Evolutionary conservation across 169 alveolate species (phyloP), one percentile per base, ranked within the genome.

Genomic region (Cryptosporidium felis): DNA sequence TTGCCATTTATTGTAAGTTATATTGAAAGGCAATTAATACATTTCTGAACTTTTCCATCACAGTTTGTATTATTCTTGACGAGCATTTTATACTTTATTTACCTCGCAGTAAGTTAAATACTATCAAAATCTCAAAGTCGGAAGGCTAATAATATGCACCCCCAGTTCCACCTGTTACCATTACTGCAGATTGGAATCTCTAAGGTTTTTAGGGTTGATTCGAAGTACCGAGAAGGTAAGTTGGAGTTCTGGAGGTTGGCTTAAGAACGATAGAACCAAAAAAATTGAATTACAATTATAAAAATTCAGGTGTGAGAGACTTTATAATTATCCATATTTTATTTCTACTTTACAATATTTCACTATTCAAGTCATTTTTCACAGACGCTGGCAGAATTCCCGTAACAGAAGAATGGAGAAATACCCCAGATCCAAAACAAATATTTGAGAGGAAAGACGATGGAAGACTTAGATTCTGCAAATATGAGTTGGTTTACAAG

Each of bases 391-490:
- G 85, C 4, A 74, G 53, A 74, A 42, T 74, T 9, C 85, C 85
- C 9, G 85, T 74, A 34, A 74, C 85, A 1, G 85, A 74, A 32
- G 85, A 74, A 49, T 74, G 85, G 85, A 74, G 85, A 74, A 74
- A 74, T 74, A 53, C 74, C 18, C 85, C 85, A 18, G 85, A 74
- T 23, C 85, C 85, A 36, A 74, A 74, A 36, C 46, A 23, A 32
- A 53, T 74, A 53, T 30, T 34, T 32, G 85, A 74, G 28, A 23
- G 85, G 40, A 74, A 74, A 53, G 85, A 74, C 56, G 85, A 74
- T 53, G 85, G 85, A 5, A 74, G 85, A 74, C 34, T 74, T 26
- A 74, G 85, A 74, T 74, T 74, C 61, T 74, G 85, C 56, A 74
- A 74, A 30, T 74, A 74, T n/a, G 85, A 74, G 23, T n/a, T 74